Evolutionary conservation across 2,329 filamentous ascomycete genomes (phyloP), one percentile per base, ranked within the genome.

Genomic region (Hypoxylon sp.): DNA sequence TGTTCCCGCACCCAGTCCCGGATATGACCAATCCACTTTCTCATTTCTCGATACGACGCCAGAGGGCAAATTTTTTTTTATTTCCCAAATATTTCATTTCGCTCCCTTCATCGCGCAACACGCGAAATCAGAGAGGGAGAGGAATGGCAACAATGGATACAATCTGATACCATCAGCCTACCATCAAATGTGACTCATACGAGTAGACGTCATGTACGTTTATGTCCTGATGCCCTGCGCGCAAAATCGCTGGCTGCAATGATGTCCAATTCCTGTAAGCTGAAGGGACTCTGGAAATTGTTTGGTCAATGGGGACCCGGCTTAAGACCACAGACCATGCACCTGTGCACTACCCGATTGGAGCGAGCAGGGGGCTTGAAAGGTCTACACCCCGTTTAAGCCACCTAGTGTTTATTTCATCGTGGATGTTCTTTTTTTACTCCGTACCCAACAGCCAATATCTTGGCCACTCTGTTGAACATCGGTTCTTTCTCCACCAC

Each of bases 261-360:
- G 75, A 74, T 76, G 75, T 76, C 75, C 75, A 76, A 76, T 74
- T 68, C 71, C 67, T 73, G 74, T 75, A 74, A 74, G 75, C 74
- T 76, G 72, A 73, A 71, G 53, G 31, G 27, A 62, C 35, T 48
- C 69, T 65, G 72, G 27, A 50, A 67, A 54, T 63, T 72, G 75
- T 71, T 70, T 76, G 75, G 75, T 70, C 75, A 75, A 73, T 75
- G 66, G 69, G 72, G 72, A 67, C 72, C 71, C 62, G 56, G 52
- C 51, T 71, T 67, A 62, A 71, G 73, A 42, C 69, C 62, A 67
- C 58, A 68, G 65, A 69, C 68, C 69, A 75, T 75, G 70, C 60
- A 68, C 46, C 42, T 65, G 62, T 75, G 59, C 48, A 66, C 44
- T 59, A 69, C 72, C 74, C 74, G 74, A 76, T 76, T 76, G 75